Percentiles rank a stretch among this genome's conserved stretches.
These are phyloP conservation scores for Hymenoscyphus occultus DNA, from an alignment of 2,329 filamentous ascomycete genomes.

Conservation along the genomic window DNA sequence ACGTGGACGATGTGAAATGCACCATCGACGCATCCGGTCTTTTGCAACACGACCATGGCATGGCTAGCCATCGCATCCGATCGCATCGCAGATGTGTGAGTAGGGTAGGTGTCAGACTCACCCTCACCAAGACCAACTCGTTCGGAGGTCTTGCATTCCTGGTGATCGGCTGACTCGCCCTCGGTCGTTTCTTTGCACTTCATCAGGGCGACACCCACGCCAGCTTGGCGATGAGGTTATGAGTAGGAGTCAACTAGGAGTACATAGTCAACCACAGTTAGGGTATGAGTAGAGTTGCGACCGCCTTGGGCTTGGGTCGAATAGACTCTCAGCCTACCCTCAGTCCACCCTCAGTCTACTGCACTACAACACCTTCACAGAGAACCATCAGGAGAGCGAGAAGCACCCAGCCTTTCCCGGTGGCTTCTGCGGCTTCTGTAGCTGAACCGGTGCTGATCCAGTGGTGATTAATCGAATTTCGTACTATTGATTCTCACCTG, in stretches of 20 bases:
- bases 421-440: neutral
- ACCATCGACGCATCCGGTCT: conserved; percentile 2
- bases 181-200: neutral
- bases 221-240: too few relatives aligned
- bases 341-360: neutral
- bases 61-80: too few relatives aligned
- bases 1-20: neutral
- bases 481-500: conserved; percentile 6
- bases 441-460: neutral
- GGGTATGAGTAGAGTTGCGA: too few relatives aligned
- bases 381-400: neutral
- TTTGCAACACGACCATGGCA: neutral
- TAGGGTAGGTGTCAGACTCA: neutral
- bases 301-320: too few relatives aligned
- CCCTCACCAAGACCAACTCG: neutral
- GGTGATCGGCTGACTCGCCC: conserved; percentile 10
- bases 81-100: too few relatives aligned
- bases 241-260: too few relatives aligned
- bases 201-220: neutral
- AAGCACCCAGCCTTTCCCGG: neutral
- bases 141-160: conserved; percentile 9
- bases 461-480: neutral
- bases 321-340: too few relatives aligned
- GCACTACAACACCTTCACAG: neutral
- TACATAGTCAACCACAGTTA: too few relatives aligned